Evolutionary conservation across 768 basidiomycete genomes (phyloP), one percentile per base, ranked within the genome.

Genomic region (Macrocybe gigantea): DNA sequence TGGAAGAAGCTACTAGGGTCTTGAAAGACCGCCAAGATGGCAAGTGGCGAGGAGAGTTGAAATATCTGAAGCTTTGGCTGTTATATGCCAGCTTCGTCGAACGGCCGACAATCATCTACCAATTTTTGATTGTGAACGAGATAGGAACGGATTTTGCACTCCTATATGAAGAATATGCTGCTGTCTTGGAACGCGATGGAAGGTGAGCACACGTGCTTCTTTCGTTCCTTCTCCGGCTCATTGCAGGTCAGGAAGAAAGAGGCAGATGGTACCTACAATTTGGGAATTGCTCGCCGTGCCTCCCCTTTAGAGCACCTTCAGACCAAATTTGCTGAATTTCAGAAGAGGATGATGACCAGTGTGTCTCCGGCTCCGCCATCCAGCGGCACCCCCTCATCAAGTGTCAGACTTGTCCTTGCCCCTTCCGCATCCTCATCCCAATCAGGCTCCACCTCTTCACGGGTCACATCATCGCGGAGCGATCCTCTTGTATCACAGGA

Each of bases 81-180:
- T 79, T 93, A 41, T 99, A 97, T 63, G 88, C 94, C 11, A 84
- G 83, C 62, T 87, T 90, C 61, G 91, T 98, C 44, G 94, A 97
- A 68, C 82, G 82, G 59, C 86, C 93, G 37, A 80, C 81, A 11
- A 78, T 93, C 63, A 86, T 98, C 54, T 97, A 88, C 73, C 78
- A 82, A 53, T 98, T 93, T 67, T 66, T 97, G 61, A 74, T 96
- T 53, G 85, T 84, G 5, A 93, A 93, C 57, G 92, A 96, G 56
- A 88, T 98, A 54, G 96, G 93, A 5, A 85, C 89, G 39, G 71
- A 68, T 6, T 81, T 85, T 58, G 84, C 87, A 5, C 63, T 91
- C 38, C 69, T 98, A 22, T 98, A 98, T 58, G 95, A 98, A 66
- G 94, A 97, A 64, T 88, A 85, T 65, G 94, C 94, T 0, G 76